phyloP scores from a whole-genome alignment of 2,329 filamentous ascomycete species.

The Pseudohalonectria lignicola region DNA sequence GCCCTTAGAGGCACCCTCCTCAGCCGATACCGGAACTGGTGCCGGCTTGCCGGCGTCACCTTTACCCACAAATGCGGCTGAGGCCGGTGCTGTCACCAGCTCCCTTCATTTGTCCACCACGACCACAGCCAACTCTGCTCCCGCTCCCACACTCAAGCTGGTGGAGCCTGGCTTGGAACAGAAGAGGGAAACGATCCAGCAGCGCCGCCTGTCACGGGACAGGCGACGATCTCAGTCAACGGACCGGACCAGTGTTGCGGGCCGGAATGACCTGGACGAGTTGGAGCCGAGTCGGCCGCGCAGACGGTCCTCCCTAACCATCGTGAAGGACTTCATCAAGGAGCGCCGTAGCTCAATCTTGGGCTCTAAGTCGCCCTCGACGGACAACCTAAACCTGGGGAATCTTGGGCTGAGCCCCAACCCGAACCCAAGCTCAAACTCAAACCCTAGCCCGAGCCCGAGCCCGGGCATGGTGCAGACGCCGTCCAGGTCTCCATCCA shows the following conservation, averaged over 20 bases:
- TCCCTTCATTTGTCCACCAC: no score
- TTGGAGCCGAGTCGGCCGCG: constrained; percentile 14
- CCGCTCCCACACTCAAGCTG: no score
- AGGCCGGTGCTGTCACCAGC: no score
- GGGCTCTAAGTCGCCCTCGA: constrained; percentile 29
- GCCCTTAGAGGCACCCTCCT: constrained; percentile 7
- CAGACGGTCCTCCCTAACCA: constrained; percentile 46
- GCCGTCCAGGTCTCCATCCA: constrained; percentile 31
- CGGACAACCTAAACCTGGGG: constrained; percentile 26
- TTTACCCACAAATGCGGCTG: no score
- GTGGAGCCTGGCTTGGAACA: no score
- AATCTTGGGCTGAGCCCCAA: constrained; percentile 5
- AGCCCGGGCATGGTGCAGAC: constrained; percentile 12
- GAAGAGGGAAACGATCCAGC: constrained; percentile 31
- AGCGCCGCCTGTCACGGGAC: constrained; percentile 34
- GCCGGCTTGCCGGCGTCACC: neutral
- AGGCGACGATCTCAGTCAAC: constrained; percentile 22
- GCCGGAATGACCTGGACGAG: constrained; percentile 14
- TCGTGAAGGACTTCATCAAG: constrained; percentile 51
- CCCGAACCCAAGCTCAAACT: constrained; percentile 6
- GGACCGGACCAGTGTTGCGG: constrained; percentile 17
- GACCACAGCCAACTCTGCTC: no score
- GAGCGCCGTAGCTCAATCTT: constrained; percentile 41
- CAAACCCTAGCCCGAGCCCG: constrained; percentile 9
- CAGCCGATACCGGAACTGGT: neutral